Conservation (phyloP, 1,139 yeast species). For the Geotrichum europaeum region DNA sequence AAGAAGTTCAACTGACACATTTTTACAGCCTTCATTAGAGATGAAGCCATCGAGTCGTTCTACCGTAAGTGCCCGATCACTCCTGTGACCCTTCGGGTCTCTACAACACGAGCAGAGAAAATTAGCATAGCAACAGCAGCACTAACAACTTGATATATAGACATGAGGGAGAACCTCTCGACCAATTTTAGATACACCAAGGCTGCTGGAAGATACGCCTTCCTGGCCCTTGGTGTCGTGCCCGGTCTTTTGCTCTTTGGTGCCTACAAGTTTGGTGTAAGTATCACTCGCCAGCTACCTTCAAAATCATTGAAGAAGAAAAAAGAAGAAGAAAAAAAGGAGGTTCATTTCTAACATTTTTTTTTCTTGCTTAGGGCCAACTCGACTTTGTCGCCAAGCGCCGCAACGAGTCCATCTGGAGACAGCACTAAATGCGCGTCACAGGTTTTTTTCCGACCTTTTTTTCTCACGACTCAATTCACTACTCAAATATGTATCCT, state of each 20-base stretch:
- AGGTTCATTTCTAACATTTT: not conserved
- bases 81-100: not conserved
- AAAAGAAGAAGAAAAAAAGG: not conserved
- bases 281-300: not conserved
- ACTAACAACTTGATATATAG: slow-evolving; percentile 15
- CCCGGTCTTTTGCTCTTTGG: slow-evolving; percentile 33
- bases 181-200: slow-evolving; percentile 31
- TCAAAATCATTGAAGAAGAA: too few species aligned
- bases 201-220: slow-evolving; percentile 31
- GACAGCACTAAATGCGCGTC: slow-evolving; percentile 12
- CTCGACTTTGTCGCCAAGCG: slow-evolving; percentile 30
- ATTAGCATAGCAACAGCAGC: not conserved
- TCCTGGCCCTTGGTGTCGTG: slow-evolving; percentile 31
- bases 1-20: not conserved
- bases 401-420: slow-evolving; percentile 30
- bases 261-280: slow-evolving; percentile 23
- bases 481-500: not conserved
- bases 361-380: slow-evolving; percentile 23
- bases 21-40: slow-evolving; percentile 29
- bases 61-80: slow-evolving; percentile 24
- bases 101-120: too few species aligned
- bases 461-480: too few species aligned
- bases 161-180: slow-evolving; percentile 32
- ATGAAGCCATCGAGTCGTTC: slow-evolving; percentile 34
- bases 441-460: too few species aligned